Percentiles rank a stretch among this genome's conserved stretches.
Evolutionary conservation across 2,329 filamentous ascomycete genomes (phyloP).

Genomic region (Venturia asperata): DNA sequence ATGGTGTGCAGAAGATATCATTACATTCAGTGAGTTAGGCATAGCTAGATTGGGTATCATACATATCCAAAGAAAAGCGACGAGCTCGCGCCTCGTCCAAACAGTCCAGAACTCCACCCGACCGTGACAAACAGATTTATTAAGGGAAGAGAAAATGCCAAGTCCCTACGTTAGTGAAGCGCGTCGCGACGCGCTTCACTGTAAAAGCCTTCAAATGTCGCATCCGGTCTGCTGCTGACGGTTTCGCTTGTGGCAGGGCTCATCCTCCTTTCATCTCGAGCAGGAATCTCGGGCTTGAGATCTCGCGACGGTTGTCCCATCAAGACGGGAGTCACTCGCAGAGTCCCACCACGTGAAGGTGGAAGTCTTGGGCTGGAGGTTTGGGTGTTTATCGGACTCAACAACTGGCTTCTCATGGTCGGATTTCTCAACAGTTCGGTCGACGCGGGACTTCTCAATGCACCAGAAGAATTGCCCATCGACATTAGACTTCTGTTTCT

Average conservation of each 20-base stretch:
- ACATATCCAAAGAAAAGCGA: constrained; percentile 1
- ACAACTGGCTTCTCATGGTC: background rate
- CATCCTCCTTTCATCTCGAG: constrained; percentile 1
- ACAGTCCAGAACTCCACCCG: background rate
- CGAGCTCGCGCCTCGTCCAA: background rate
- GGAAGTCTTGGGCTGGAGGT: background rate
- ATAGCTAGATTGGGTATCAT: background rate
- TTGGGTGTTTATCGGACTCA: background rate
- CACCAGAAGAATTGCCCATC: background rate
- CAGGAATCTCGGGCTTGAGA: constrained; percentile 8
- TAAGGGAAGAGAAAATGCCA: background rate
- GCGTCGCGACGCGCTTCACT: background rate
- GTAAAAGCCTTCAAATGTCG: too few relatives aligned
- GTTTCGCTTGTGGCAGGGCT: background rate
- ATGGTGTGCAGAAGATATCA: background rate
- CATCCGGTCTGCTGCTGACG: background rate
- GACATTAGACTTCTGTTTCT: constrained; percentile 5
- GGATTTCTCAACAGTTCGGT: background rate
- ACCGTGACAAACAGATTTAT: background rate
- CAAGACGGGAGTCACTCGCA: background rate
- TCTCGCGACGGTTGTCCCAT: background rate
- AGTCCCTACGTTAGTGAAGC: background rate
- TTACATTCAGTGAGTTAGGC: background rate
- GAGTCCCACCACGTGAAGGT: background rate
- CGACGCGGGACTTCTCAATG: background rate